Evolutionary conservation across 2,329 filamentous ascomycete genomes (phyloP).

Genomic region (Phaeosphaeriaceae sp.): DNA sequence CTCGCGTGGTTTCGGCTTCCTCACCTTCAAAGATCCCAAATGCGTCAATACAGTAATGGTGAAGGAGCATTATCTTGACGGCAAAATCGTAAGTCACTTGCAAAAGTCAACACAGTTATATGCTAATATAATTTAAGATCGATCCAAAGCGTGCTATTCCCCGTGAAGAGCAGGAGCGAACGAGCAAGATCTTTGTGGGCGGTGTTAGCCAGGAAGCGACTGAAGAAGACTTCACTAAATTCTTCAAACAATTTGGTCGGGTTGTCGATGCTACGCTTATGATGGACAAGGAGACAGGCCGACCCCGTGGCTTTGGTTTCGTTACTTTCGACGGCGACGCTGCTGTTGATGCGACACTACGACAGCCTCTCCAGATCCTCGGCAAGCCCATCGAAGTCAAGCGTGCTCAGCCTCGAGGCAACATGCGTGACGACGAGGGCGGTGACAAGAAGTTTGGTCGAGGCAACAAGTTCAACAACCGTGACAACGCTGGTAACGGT

Average conservation of each 20-base stretch:
- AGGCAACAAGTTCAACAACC: constrained; percentile 46
- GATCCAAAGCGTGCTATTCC: constrained; percentile 98
- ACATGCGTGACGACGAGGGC: constrained; percentile 89
- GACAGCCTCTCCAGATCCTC: constrained; percentile 85
- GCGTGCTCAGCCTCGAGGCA: constrained; percentile 93
- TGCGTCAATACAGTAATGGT: constrained; percentile 99
- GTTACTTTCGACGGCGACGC: constrained; percentile 97
- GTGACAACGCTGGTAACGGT: constrained; percentile 38
- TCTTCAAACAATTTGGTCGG: constrained; percentile 94
- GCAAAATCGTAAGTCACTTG: constrained; percentile 82
- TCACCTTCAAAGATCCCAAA: constrained; percentile 97
- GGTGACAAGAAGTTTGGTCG: constrained; percentile 56
- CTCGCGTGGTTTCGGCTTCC: constrained; percentile 94
- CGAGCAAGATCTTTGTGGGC: constrained; percentile 97
- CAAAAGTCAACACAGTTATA: constrained; percentile 14
- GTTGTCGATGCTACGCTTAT: constrained; percentile 97
- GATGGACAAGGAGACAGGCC: constrained; percentile 99
- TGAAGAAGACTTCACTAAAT: constrained; percentile 93
- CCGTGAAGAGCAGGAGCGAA: constrained; percentile 96
- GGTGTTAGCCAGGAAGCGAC: constrained; percentile 97
- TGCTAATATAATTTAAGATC: constrained; percentile 67
- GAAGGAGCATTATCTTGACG: constrained; percentile 97
- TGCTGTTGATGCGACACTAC: constrained; percentile 89
- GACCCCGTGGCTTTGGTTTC: constrained; percentile 94
- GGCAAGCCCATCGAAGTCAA: constrained; percentile 98